A percentile compares a stretch with the other conserved stretches of the same genome.
These are phyloP conservation scores for Lactarius indigo DNA, from an alignment of 768 basidiomycete species.

Conservation along the genomic window DNA sequence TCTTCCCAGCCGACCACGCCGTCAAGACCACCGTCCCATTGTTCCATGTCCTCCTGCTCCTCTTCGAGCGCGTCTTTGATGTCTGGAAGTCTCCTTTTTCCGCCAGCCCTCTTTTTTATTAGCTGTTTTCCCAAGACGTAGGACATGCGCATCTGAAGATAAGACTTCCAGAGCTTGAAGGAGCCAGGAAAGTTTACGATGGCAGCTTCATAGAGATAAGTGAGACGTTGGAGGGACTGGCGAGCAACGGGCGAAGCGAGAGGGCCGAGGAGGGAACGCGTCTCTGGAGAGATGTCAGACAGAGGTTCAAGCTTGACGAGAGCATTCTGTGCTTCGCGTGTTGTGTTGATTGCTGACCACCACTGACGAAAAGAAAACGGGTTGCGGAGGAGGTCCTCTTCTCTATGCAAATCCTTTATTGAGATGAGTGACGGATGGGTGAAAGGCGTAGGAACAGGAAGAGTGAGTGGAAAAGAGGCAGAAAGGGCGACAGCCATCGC, in stretches of 20 bases:
- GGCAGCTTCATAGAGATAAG: conserved; percentile 93
- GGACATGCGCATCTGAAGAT: conserved; percentile 75
- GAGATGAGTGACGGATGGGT: conserved; percentile 75
- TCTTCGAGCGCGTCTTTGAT: conserved; percentile 89
- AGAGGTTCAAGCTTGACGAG: conserved; percentile 56
- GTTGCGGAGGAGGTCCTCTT: conserved; percentile 92
- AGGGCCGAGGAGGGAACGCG: conserved; percentile 66
- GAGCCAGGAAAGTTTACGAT: conserved; percentile 81
- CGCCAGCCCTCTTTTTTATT: conserved; percentile 73
- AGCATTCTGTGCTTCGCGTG: conserved; percentile 60
- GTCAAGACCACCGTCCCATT: conserved; percentile 86
- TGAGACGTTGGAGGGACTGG: conserved; percentile 74
- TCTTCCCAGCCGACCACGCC: conserved; percentile 93
- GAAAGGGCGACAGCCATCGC: conserved; percentile 56
- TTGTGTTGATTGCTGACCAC: conserved; percentile 80
- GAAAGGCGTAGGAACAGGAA: conserved; percentile 76
- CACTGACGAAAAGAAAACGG: conserved; percentile 89
- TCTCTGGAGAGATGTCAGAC: conserved; percentile 46
- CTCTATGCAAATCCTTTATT: conserved; percentile 74
- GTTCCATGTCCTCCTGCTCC: conserved; percentile 70
- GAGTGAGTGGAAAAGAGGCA: conserved; percentile 75
- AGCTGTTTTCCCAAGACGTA: conserved; percentile 81
- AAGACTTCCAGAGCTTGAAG: conserved; percentile 96
- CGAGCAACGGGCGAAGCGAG: conserved; percentile 71
- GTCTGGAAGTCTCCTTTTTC: conserved; percentile 87